These are phyloP conservation scores for Tubosaeta sp. DNA, from an alignment of 768 basidiomycete genomes.

Conservation along the genomic window DNA sequence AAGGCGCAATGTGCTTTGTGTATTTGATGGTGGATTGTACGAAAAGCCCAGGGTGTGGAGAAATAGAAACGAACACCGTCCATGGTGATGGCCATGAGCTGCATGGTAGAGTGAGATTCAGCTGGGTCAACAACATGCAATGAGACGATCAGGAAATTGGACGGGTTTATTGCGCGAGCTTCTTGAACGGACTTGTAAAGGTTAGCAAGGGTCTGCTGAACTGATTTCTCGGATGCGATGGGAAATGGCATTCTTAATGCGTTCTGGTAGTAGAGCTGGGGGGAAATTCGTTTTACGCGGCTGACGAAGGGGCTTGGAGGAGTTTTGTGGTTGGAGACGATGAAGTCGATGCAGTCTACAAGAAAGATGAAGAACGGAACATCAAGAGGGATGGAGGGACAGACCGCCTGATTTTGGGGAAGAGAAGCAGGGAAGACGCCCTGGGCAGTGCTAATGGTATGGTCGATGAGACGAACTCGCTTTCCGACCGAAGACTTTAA, in stretches of 20 bases:
- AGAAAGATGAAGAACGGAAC: constrained; percentile 1
- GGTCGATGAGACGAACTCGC: constrained; percentile 79
- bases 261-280: no score
- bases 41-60: constrained; percentile 50
- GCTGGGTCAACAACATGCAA: constrained; percentile 64
- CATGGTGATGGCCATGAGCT: constrained; percentile 75
- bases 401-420: constrained; percentile 62
- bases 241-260: constrained; percentile 54
- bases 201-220: constrained; percentile 71
- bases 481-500: constrained; percentile 92
- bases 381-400: constrained; percentile 15
- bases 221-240: constrained; percentile 56
- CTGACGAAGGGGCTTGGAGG: constrained; percentile 68
- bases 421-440: constrained; percentile 73
- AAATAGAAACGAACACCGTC: constrained; percentile 88
- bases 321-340: constrained; percentile 64
- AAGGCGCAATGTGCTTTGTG: constrained; percentile 29
- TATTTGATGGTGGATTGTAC: constrained; percentile 35
- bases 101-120: constrained; percentile 66
- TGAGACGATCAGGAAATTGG: constrained; percentile 64
- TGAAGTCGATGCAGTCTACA: constrained; percentile 64
- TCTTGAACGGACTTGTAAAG: constrained; percentile 74
- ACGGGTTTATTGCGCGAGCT: constrained; percentile 66
- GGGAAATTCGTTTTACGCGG: no score
- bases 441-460: constrained; percentile 73